Base-by-base conservation (phyloP, 192 early-diverging fungal genomes). In the Backusella sp. region DNA sequence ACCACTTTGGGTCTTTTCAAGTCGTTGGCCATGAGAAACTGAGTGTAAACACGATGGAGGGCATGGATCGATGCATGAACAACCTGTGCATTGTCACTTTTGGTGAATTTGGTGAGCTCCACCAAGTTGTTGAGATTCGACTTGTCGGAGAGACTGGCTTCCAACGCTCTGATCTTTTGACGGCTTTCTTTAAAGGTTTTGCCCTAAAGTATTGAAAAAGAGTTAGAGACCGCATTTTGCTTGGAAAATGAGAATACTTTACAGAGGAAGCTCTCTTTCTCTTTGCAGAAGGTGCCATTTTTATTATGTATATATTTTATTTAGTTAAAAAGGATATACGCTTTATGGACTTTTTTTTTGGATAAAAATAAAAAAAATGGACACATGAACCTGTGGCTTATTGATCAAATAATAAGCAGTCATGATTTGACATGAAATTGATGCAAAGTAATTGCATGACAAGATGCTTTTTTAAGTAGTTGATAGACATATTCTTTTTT, bases 81-180 rank as follows among this genome's bases (percentile, higher is more conserved):
- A 15, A 72, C 30, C 52, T 76, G 37, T 0, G 73, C 41, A 23
- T 77, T 44, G 0, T 72, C 26, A 52, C 86, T 86, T 82, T 91
- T 82, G 21, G 87, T 83, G 44, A 86, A 83, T 68, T 88, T 81
- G 15, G 87, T 74, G 42, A 97, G 82, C 19, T 85, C 82, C 5
- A 91, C 90, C 49, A 97, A 84, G 74, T 93, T 91, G 82, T 95
- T 95, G 14, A 96, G 82, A 53, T 92, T 85, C 32, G 92, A 84
- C 80, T 90, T 92, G 79, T 87, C 90, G 62, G 85, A 87, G 21
- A 93, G 85, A 34, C 81, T 85, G 21, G 86, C 84, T 79, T 95
- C 96, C 42, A 92, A 73, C 15, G 21, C 70, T 23, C 72, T 66
- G 52, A 79, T 79, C 34, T 69, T 69, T 41, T 77, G 76, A 26